Base-by-base conservation (phyloP, 2,329 filamentous ascomycete species). In the Ciborinia camelliae region DNA sequence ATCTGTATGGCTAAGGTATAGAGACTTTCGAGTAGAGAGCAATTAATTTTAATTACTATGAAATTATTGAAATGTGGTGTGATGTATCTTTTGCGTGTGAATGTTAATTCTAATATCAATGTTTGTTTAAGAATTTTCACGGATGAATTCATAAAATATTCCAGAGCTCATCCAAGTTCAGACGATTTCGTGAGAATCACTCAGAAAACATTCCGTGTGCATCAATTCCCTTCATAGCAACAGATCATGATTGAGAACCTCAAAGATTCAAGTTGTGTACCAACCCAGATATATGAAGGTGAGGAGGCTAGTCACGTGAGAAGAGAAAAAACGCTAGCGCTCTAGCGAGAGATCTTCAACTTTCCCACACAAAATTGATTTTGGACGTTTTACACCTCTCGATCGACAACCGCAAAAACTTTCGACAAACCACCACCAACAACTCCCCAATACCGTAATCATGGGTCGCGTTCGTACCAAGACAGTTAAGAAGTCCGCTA, bases 401-500 rank as follows among this genome's bases (percentile, higher is more conserved):
- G 37, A 51, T 39, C 55, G 62, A 64, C 62, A 64, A 64, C 62
- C 53, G 39, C 62, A 51, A 30, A 47, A 59, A 59, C 62, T 50
- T 59, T 64, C 62, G 53, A 64, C 53, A 57, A 62, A 62, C 39
- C 41, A 41, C 64, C 52, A 63, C 45, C 50, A 63, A 64, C 53
- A 64, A 54, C 37, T 63, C 64, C 51, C 64, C 52, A 62, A 71
- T 58, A 58, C 68, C 72, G 73, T 73, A 73, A 76, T 70, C 68
- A 78, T 78, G 76, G 76, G 76, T 76, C 76, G 76, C 69, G 77
- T 79, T 74, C 76, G 77, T 69, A 79, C 77, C 67, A 79, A 79
- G 75, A 75, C 73, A 43, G 77, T 77, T 65, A 75, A 75, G 71
- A 75, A 75, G 71, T 74, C 88, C 86, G 93, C 95, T 85, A 99